Base-by-base conservation (phyloP, 2,329 filamentous ascomycete species). In the Calcarisporium arbuscula region DNA sequence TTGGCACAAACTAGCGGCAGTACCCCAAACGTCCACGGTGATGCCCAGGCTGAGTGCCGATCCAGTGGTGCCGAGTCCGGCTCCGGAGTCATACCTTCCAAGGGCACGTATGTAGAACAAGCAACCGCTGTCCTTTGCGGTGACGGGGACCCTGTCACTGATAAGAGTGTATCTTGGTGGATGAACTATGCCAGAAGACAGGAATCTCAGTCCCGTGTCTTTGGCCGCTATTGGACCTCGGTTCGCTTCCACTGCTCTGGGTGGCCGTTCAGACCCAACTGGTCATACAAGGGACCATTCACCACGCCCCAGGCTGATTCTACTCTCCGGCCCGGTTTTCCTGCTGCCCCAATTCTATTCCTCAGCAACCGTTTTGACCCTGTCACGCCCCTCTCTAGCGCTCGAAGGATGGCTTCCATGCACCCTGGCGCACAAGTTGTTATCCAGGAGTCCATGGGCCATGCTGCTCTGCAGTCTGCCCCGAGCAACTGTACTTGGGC, bases 351-450 rank as follows among this genome's bases (percentile, higher is more conserved):
- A 6, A 39, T 70, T 15, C 43, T 70, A 20, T 67, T 66, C 45
- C 38, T 69, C 8, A 53, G 56, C n/a, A 62, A 57, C 34, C 43
- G 50, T 6, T 50, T 58, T 8, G 66, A 69, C 32, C 67, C 67
- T 7, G 59, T 68, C 11, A 68, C 66, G 19, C 67, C 67, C 6
- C 43, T 62, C 16, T 5, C 16, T 5, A 14, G 14, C n/a, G 44
- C 44, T 8, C 27, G 38, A 4, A 12, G 18, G 22, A 47, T 46
- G 44, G 34, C 45, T 11, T 30, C 9, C 21, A 12, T 15, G 2
- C 45, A 53, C 25, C 44, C 45, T 2, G 48, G 48, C 7, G 44
- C 50, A 1, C 37, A 37, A 8, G 35, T 54, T 5, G 35, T 52
- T 5, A 32, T 50, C 1, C 45, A 46, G 20, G 38, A 50, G 12